Evolutionary conservation across 306 rosid genomes (phyloP), one percentile per base, ranked within the genome.

Genomic region (Sicyos baderoa): DNA sequence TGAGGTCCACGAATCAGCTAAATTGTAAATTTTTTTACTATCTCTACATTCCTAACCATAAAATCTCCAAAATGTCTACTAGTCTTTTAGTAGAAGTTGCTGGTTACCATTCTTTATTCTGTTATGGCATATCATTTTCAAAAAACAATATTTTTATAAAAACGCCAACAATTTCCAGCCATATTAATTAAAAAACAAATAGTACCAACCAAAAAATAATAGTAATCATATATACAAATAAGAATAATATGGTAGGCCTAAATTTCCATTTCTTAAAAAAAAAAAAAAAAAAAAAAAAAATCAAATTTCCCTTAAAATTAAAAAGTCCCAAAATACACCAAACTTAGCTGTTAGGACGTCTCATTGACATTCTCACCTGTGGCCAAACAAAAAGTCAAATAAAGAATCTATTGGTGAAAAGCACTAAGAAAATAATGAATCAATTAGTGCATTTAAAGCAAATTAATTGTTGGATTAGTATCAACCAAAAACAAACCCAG

Each of bases 331-430:
- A 61, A 61, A n/a, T 11, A 18, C 17, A 64, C 52, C 70, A 4
- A 64, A 64, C 70, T 3, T 64, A 42, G 11, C 11, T 64, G 53
- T 64, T 64, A 42, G 17, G 53, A 64, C 2, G 70, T 64, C 52
- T 42, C 10, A 64, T 64, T 37, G 70, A 64, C 70, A 42, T 42
- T 62, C 16, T 17, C n/a, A 35, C 37, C 19, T 7, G 15, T 10
- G 49, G 37, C 68, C 19, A 62, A 12, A 13, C 68, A 61, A 61
- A 19, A 61, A 62, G 27, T 62, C 68, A 62, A 61, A n/a, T 0
- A 17, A 62, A 37, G 15, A 62, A 32, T 62, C n/a, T 35, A 62
- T 62, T 8, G 1, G 44, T 62, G 48, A 37, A 62, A 61, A 32
- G 13, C 42, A 61, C 15, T 2, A 61, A 19, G 16, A 35, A 62